A percentile compares a stretch with the other conserved stretches of the same genome.
These are phyloP conservation scores for Pleurotus tuber-regium DNA, from an alignment of 768 basidiomycete species.

Conservation along the genomic window DNA sequence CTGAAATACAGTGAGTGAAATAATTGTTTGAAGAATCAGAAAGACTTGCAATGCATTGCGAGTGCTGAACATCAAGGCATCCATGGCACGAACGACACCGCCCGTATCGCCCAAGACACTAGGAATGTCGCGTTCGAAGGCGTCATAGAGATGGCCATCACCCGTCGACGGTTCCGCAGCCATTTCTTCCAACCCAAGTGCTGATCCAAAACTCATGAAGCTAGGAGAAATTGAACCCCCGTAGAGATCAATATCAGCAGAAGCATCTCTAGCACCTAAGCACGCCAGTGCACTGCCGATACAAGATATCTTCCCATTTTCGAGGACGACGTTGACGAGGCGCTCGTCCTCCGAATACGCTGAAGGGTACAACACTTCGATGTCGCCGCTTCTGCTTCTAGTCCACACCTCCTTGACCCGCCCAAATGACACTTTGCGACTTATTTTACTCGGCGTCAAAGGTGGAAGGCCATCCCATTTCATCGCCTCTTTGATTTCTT, in stretches of 20 bases:
- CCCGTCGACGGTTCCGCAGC: conserved; percentile 63
- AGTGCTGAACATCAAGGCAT: conserved; percentile 70
- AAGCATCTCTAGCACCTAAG: conserved; percentile 15
- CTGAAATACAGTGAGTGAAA: conserved; percentile 31
- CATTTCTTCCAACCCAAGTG: conserved; percentile 77
- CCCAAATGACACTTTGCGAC: conserved; percentile 49
- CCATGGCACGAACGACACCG: conserved; percentile 60
- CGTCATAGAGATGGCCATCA: conserved; percentile 59
- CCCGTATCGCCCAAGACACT: conserved; percentile 47
- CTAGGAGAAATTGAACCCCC: conserved; percentile 71
- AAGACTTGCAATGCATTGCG: conserved; percentile 67
- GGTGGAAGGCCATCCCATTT: conserved; percentile 73
- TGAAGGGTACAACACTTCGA: conserved; percentile 29
- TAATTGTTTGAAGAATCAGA: neutral
- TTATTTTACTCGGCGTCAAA: conserved; percentile 35
- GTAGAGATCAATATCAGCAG: conserved; percentile 51
- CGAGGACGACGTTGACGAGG: conserved; percentile 37
- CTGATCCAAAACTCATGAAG: conserved; percentile 62
- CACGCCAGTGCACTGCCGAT: conserved; percentile 32
- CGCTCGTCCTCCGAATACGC: conserved; percentile 15
- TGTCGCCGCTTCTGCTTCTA: conserved; percentile 25
- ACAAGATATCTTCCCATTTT: conserved; percentile 54
- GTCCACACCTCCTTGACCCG: conserved; percentile 60
- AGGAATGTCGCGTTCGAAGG: conserved; percentile 42
- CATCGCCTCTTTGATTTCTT: conserved; percentile 56